phyloP scores from a whole-genome alignment of 2,329 filamentous ascomycete genomes.

The Epichloe glyceriae region DNA sequence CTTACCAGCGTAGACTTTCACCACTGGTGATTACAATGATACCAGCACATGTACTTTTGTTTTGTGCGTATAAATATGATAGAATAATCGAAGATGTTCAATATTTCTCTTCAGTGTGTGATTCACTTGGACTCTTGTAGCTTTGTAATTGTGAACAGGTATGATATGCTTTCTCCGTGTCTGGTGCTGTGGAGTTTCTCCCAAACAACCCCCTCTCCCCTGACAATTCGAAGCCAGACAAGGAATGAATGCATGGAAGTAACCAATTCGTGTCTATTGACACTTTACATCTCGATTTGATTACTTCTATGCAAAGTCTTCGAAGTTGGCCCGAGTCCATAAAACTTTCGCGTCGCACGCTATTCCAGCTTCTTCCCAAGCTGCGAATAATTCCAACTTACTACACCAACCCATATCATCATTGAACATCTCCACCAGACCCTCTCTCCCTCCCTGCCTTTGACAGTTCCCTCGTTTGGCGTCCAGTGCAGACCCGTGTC shows the following conservation, averaged over 20 bases:
- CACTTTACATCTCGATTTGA: no score
- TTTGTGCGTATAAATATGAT: background rate
- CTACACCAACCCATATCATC: background rate
- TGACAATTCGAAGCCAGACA: no score
- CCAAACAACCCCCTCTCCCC: no score
- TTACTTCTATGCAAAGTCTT: no score
- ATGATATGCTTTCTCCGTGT: no score
- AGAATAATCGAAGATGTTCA: background rate
- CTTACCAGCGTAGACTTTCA: background rate
- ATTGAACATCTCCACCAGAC: background rate
- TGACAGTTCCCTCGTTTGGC: background rate
- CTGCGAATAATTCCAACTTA: background rate
- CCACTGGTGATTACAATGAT: constrained; percentile 1
- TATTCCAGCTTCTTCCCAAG: background rate
- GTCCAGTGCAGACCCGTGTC: background rate
- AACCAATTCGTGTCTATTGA: no score
- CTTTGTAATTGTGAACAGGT: no score
- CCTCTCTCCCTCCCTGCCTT: background rate
- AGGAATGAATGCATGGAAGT: no score
- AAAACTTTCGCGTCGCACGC: background rate
- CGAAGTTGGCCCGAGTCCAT: background rate
- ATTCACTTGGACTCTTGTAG: no score
- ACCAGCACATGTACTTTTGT: background rate
- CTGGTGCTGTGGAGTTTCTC: no score
- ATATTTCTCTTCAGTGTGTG: no score